Evolutionary conservation across 805 yeast genomes (phyloP), one percentile per base, ranked within the genome.

Genomic region (Myxozyma neotropica): DNA sequence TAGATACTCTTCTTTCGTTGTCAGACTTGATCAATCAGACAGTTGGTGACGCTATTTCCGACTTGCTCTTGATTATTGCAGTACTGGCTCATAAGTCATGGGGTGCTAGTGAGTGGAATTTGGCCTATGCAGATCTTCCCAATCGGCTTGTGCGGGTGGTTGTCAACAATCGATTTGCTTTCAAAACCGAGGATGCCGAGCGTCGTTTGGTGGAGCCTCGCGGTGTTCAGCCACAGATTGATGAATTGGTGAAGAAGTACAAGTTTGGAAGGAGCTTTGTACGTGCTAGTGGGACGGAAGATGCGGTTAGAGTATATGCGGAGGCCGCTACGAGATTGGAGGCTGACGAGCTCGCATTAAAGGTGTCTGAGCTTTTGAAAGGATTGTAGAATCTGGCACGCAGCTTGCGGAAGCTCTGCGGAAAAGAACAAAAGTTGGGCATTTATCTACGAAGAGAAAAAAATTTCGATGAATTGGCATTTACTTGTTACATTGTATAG

Each of bases 21-120:
- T 81, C 87, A 33, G 80, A 83, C 58, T 77, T 94, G 64, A 89
- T 94, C 71, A 94, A 94, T 73, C 98, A 94, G 73, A 87, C 98
- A 1, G 98, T 94, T n/a, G 99, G 99, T 31, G 99, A 94, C 73
- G 96, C 99, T 10, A 86, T 94, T 53, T 84, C 96, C n/a, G 99
- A 94, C 72, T 77, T 94, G 73, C 75, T 94, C 58, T 83, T 88
- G 4, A 92, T 94, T 0, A 74, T 92, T 55, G 80, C 85, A 1
- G 84, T 91, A 7, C 73, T 87, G 40, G 72, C 80, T 5, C 79
- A 81, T 64, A 78, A 87, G 67, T 70, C 79, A 7, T 77, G 86
- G 76, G 69, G 81, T 1, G 89, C 96, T 1, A 71, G 70, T 2
- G 80, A 81, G 43, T 94, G 99, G 99, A 83, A 88, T 70, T 67